Evolutionary conservation across 225 moss, liverwort and hornwort genomes (phyloP), one percentile per base, ranked within the genome.

Genomic region (Physcomitrellopsis africana): DNA sequence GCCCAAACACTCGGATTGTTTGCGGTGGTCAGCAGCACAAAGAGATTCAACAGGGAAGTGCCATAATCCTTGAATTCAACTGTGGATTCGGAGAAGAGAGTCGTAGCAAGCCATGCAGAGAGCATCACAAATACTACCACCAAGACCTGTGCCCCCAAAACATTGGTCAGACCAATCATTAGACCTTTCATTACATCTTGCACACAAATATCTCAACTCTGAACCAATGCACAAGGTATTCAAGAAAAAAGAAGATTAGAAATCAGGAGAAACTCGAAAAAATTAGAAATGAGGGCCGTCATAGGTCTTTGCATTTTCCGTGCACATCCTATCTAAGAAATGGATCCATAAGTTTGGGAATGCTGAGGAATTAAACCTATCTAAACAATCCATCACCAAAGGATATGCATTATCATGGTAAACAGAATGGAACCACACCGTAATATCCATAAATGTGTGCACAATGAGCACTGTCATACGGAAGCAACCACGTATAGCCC

Each of bases 1-100:
- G 79, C 86, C 91, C 91, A 92, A 63, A 92, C 91, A 68, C 81
- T 85, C 61, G 91, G 89, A 70, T 92, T 89, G 74, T 92, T 92
- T 62, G 91, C 91, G 69, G 89, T 89, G 65, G 91, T 92, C 75
- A 87, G 60, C 80, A 92, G 80, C 42, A 92, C 60, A 49, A 92
- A 85, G 42, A 92, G 87, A 73, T 80, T 92, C 48, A 89, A 68
- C 23, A 92, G 72, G 20, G 91, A 89, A 7, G 86, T 83, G 73
- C 78, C 63, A 58, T 87, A 92, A 76, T 89, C 89, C 67, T 85
- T 58, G 56, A 92, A 92, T 65, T 85, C 85, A 37, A 81, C 3
- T 13, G 80, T 77, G 3, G 80, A 74, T 46, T 84, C 80, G 59
- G 84, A 77, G 67, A 92, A 89, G 18, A 92, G 80, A 59, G 77